Percentiles rank a stretch among this genome's conserved stretches.
These are phyloP conservation scores for Rhizophora mangle DNA, from an alignment of 345 rosid species.

Conservation along the genomic window DNA sequence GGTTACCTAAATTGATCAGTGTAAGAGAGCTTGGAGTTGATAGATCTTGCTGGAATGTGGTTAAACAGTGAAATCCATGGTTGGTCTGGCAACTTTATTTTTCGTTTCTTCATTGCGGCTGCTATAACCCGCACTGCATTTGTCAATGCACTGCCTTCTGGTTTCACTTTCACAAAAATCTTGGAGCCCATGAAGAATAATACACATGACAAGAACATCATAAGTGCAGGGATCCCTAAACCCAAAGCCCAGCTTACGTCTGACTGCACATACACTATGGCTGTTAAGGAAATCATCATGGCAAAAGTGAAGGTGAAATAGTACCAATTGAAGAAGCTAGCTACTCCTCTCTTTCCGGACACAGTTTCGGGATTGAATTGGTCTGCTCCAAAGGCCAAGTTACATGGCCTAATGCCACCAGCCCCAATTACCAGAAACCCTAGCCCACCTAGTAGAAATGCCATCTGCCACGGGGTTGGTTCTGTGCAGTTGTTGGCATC, in stretches of 20 bases:
- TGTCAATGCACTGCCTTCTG: constrained; percentile 22
- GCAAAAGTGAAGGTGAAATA: constrained; percentile 26
- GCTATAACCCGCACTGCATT: constrained; percentile 20
- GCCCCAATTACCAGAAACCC: constrained; percentile 18
- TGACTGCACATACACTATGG: constrained; percentile 21
- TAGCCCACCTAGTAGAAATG: constrained; percentile 14
- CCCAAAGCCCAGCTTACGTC: constrained; percentile 28
- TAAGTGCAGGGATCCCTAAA: constrained; percentile 19
- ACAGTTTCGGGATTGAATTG: constrained; percentile 25
- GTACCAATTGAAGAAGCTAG: constrained; percentile 33
- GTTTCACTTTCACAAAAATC: constrained; percentile 26
- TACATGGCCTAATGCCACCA: constrained; percentile 22
- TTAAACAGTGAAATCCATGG: constrained; percentile 18
- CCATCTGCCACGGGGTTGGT: constrained; percentile 20
- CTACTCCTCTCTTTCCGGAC: constrained; percentile 21
- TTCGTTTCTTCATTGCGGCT: constrained; percentile 23
- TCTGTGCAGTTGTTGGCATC: constrained; percentile 1
- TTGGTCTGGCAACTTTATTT: constrained; percentile 2
- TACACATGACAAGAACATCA: constrained; percentile 19
- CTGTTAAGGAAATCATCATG: constrained; percentile 15
- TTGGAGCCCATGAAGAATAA: constrained; percentile 21
- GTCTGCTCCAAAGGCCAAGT: constrained; percentile 22
- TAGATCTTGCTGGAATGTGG: constrained; percentile 8
- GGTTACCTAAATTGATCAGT: constrained; percentile 21
- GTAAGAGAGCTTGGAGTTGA: constrained; percentile 17